These are phyloP conservation scores for Cryptococcus sp. DNA, from an alignment of 1,284 basidiomycete genomes.

Conservation along the genomic window DNA sequence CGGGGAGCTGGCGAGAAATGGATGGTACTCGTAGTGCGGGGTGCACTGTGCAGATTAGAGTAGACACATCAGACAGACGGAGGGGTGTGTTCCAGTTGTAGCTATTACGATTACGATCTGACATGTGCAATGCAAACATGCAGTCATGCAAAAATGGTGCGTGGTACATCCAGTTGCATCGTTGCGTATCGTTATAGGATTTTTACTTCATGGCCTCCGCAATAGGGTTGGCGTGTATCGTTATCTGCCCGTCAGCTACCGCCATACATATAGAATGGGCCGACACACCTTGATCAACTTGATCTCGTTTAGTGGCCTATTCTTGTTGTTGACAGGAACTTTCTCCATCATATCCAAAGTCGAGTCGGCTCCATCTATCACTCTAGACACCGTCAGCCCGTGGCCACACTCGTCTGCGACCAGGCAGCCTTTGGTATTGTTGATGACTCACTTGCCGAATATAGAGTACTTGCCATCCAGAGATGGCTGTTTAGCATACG, in stretches of 20 bases:
- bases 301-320: slow-evolving; percentile 78
- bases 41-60: no score
- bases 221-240: slow-evolving; percentile 87
- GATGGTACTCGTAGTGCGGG: slow-evolving; percentile 19
- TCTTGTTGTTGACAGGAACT: slow-evolving; percentile 83
- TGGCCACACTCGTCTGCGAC: no score
- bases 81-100: no score
- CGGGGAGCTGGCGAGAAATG: slow-evolving; percentile 8
- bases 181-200: background rate
- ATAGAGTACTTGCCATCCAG: slow-evolving; percentile 93
- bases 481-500: slow-evolving; percentile 85
- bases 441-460: slow-evolving; percentile 61
- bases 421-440: background rate
- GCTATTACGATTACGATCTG: no score
- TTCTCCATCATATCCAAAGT: slow-evolving; percentile 86
- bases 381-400: slow-evolving; percentile 47
- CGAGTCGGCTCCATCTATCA: slow-evolving; percentile 89
- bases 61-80: no score
- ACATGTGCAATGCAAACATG: no score
- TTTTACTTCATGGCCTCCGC: slow-evolving; percentile 32
- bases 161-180: no score
- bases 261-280: background rate
- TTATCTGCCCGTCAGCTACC: slow-evolving; percentile 54
- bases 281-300: slow-evolving; percentile 65
- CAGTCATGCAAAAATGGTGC: no score